Evolutionary conservation across 2,329 filamentous ascomycete species (phyloP).

Genomic region (Didymella pomorum): DNA sequence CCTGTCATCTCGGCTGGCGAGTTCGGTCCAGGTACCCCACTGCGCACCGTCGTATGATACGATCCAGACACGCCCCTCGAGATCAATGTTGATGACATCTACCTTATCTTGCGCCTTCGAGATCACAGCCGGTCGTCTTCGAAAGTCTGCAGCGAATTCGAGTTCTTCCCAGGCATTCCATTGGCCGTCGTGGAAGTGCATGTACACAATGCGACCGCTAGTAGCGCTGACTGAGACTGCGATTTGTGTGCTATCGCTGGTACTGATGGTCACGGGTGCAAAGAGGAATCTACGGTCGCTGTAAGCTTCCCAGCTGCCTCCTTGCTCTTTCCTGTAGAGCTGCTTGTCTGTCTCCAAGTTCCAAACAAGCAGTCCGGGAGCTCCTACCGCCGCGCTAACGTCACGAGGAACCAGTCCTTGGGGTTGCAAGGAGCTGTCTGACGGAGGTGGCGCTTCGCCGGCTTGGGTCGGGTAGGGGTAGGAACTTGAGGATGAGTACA

Average conservation of each 20-base stretch:
- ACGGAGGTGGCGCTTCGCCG: background rate
- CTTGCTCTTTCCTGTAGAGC: background rate
- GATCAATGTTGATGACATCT: slow-evolving; percentile 19
- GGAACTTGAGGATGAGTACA: background rate
- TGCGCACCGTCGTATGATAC: slow-evolving; percentile 15
- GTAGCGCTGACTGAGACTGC: slow-evolving; percentile 18
- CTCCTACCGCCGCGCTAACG: slow-evolving; percentile 7
- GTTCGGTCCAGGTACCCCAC: slow-evolving; percentile 19
- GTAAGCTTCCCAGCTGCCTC: slow-evolving; percentile 11
- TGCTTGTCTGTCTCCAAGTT: slow-evolving; percentile 1
- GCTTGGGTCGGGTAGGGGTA: background rate
- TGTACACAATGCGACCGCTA: slow-evolving; percentile 17
- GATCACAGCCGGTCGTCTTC: slow-evolving; percentile 8
- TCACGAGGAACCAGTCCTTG: slow-evolving; percentile 7
- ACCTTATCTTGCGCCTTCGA: slow-evolving; percentile 7
- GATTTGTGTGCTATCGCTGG: slow-evolving; percentile 4
- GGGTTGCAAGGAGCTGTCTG: background rate
- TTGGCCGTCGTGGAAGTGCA: slow-evolving; percentile 12
- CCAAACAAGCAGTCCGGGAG: slow-evolving; percentile 4
- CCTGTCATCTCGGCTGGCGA: slow-evolving; percentile 7
- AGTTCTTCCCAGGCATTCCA: slow-evolving; percentile 22
- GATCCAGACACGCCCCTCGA: slow-evolving; percentile 7
- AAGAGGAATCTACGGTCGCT: slow-evolving; percentile 13
- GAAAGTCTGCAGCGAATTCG: background rate
- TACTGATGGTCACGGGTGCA: slow-evolving; percentile 15